These are phyloP conservation scores for Thymus quinquecostatus DNA, from an alignment of 257 asterid genomes.

Conservation along the genomic window DNA sequence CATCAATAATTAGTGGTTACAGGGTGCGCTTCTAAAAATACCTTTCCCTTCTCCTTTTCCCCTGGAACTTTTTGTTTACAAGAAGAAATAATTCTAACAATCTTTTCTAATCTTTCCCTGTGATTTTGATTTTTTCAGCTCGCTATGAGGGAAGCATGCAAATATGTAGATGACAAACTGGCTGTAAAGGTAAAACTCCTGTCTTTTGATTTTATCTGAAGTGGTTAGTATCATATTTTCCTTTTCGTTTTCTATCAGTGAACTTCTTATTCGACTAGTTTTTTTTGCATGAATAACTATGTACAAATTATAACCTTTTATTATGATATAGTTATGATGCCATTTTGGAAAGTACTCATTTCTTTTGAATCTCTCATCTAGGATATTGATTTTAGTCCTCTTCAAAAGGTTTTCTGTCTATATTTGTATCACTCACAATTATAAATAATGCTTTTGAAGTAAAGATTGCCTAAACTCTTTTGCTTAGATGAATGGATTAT, in stretches of 20 bases:
- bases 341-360: background rate
- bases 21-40: slow-evolving; percentile 54
- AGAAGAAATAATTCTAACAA: background rate
- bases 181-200: slow-evolving; percentile 70
- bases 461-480: background rate
- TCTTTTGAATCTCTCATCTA: background rate
- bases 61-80: background rate
- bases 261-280: background rate
- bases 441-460: background rate
- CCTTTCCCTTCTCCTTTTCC: background rate
- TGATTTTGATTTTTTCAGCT: slow-evolving; percentile 56
- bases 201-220: slow-evolving; percentile 22
- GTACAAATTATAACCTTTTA: background rate
- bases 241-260: background rate
- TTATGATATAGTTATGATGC: background rate
- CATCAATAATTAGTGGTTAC: slow-evolving; percentile 94
- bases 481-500: background rate
- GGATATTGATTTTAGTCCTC: background rate
- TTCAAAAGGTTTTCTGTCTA: background rate
- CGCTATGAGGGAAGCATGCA: slow-evolving; percentile 99
- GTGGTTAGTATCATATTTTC: background rate
- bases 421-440: background rate
- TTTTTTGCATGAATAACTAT: background rate
- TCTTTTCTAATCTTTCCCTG: slow-evolving; percentile 14
- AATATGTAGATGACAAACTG: slow-evolving; percentile 88